Evolutionary conservation across 139 green algal species (phyloP).

Genomic region (Chlorella sp.): DNA sequence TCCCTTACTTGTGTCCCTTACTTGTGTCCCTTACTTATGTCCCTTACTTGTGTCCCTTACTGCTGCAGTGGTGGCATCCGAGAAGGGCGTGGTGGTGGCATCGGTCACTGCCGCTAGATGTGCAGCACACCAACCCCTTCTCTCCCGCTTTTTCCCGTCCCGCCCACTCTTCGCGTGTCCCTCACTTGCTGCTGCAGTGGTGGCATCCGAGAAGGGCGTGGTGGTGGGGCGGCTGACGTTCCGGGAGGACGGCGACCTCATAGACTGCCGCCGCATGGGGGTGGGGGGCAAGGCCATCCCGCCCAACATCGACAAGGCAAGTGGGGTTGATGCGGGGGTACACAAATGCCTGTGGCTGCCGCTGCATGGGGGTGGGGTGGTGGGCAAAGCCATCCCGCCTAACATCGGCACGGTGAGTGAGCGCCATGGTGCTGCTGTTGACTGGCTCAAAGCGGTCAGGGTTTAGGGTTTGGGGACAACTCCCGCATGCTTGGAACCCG

Average conservation of each 20-base stretch:
- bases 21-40: too few species aligned
- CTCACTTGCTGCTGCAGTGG: constrained; percentile 65
- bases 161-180: background rate
- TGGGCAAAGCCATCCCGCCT: background rate
- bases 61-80: constrained; percentile 88
- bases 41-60: too few species aligned
- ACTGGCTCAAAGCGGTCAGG: too few species aligned
- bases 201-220: constrained; percentile 97
- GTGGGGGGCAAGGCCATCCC: constrained; percentile 97
- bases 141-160: background rate
- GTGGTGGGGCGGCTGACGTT: constrained; percentile 93
- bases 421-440: too few species aligned
- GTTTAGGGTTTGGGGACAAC: too few species aligned
- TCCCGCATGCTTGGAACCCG: too few species aligned
- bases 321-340: background rate
- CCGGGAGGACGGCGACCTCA: constrained; percentile 91
- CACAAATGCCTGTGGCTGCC: too few species aligned
- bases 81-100: constrained; percentile 78
- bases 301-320: constrained; percentile 94
- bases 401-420: too few species aligned
- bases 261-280: constrained; percentile 95
- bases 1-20: too few species aligned
- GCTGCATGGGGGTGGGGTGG: too few species aligned
- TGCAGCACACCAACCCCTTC: background rate
- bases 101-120: background rate